Base-by-base conservation (phyloP, 192 early-diverging fungal genomes). In the Umbelopsis sp. region DNA sequence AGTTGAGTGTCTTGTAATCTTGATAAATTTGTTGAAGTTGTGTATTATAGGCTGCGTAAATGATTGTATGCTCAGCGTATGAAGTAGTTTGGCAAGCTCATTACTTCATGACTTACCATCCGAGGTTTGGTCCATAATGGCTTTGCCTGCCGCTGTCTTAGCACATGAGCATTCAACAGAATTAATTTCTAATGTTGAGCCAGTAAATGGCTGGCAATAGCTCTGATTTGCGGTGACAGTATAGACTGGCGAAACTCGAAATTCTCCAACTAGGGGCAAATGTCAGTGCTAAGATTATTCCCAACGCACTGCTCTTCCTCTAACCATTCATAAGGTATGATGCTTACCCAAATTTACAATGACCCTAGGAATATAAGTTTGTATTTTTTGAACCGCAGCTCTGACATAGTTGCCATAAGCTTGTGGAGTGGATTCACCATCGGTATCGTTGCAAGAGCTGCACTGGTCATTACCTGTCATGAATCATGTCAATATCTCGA, bases 401-500 rank as follows among this genome's bases (percentile, higher is more conserved):
- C 55, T 66, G 21, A 73, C 41, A 23, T 73, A 47, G 12, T 41
- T 23, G 5, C 50, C 71, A 23, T 73, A 73, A 15, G 30, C 46
- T 15, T 64, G 25, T 16, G 70, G 25, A 9, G 45, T n/a, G 1
- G 49, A 20, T 23, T 61, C 25, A 15, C 30, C 21, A 21, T 49
- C 20, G 27, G 23, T 21, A 64, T 25, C 25, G 37, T 35, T 46
- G 6, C 70, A 71, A 33, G 53, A 71, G 3, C 55, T 50, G 13
- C 72, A 73, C 10, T 73, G 72, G 33, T 73, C 72, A 18, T 73
- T 73, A 18, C 71, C 71, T 72, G 8, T 15, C 20, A 12, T 16
- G 35, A 37, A 22, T 41, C 12, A 5, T 25, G 13, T 35, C 13
- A 52, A 22, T 25, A 12, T 35, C 23, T n/a, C 49, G 23, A 13